phyloP scores from a whole-genome alignment of 331 rosid genomes.

The Saraca asoca region DNA sequence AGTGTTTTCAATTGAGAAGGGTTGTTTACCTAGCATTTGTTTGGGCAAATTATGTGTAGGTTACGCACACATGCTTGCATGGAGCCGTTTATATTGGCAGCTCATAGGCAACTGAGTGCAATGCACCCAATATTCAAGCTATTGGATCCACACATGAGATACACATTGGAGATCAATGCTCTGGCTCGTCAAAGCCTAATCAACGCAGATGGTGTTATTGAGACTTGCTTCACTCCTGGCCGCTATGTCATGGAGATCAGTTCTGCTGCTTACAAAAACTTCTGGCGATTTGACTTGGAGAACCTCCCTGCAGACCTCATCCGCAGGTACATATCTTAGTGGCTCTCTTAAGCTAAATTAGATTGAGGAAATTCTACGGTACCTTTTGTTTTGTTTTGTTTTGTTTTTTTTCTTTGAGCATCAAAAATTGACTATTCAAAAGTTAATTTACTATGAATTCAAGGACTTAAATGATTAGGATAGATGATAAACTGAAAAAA shows the following conservation, averaged over 20 bases:
- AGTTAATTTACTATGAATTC: too few relatives aligned
- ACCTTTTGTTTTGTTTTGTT: too few relatives aligned
- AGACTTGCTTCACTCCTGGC: conserved; percentile 89
- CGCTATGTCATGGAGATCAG: conserved; percentile 84
- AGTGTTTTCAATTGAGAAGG: too few relatives aligned
- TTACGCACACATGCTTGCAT: conserved; percentile 75
- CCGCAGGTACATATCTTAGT: conserved; percentile 50
- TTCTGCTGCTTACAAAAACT: conserved; percentile 69
- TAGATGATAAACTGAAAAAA: too few relatives aligned
- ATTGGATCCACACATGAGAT: conserved; percentile 95
- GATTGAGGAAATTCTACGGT: too few relatives aligned
- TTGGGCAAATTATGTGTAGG: conserved; percentile 39
- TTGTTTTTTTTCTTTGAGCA: too few relatives aligned
- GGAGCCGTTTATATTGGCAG: conserved; percentile 85
- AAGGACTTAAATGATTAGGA: too few relatives aligned
- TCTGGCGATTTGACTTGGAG: conserved; percentile 88
- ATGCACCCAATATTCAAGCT: conserved; percentile 90
- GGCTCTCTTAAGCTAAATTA: too few relatives aligned
- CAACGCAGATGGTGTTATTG: conserved; percentile 74
- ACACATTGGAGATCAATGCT: conserved; percentile 80
- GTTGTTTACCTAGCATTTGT: too few relatives aligned
- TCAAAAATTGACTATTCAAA: too few relatives aligned
- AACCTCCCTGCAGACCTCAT: conserved; percentile 86
- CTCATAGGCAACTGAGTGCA: conserved; percentile 91
- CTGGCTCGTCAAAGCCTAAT: conserved; percentile 76